These are phyloP conservation scores for Plantago major DNA, from an alignment of 257 asterid genomes.

Conservation along the genomic window DNA sequence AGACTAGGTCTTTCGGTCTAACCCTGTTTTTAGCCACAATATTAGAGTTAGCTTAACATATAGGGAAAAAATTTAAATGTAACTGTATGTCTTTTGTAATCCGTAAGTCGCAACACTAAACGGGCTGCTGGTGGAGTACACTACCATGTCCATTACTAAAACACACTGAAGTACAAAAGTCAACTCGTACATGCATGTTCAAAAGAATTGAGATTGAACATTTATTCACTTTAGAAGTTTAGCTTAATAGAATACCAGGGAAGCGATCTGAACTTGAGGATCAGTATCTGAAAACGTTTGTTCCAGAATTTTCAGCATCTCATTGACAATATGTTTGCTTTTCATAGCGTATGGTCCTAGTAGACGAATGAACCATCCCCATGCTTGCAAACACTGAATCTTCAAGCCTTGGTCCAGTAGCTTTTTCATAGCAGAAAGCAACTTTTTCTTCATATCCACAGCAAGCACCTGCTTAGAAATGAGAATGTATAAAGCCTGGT, in stretches of 20 bases:
- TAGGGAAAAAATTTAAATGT: no score
- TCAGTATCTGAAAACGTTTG: slow-evolving; percentile 65
- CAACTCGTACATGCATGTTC: no score
- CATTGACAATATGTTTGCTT: slow-evolving; percentile 57
- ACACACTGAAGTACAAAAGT: background rate
- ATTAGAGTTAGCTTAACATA: no score
- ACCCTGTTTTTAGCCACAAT: no score
- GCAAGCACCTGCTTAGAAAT: slow-evolving; percentile 60
- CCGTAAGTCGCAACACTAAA: no score
- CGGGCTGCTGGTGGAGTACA: slow-evolving; percentile 1
- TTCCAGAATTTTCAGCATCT: slow-evolving; percentile 69
- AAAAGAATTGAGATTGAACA: no score
- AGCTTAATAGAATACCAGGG: no score
- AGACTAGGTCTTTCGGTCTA: no score
- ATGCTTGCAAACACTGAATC: slow-evolving; percentile 68
- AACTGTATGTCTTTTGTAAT: no score
- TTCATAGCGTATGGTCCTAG: slow-evolving; percentile 59
- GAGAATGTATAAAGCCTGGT: slow-evolving; percentile 17
- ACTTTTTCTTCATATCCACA: slow-evolving; percentile 56
- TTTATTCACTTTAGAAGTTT: no score
- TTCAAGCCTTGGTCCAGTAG: slow-evolving; percentile 59
- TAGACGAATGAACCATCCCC: slow-evolving; percentile 77
- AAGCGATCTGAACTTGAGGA: slow-evolving; percentile 74
- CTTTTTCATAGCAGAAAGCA: slow-evolving; percentile 50
- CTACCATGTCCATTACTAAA: slow-evolving; percentile 3